A percentile compares a stretch with the other conserved stretches of the same genome.
These are phyloP conservation scores for Melastoma malabathricum DNA, from an alignment of 345 rosid genomes.

Conservation along the genomic window DNA sequence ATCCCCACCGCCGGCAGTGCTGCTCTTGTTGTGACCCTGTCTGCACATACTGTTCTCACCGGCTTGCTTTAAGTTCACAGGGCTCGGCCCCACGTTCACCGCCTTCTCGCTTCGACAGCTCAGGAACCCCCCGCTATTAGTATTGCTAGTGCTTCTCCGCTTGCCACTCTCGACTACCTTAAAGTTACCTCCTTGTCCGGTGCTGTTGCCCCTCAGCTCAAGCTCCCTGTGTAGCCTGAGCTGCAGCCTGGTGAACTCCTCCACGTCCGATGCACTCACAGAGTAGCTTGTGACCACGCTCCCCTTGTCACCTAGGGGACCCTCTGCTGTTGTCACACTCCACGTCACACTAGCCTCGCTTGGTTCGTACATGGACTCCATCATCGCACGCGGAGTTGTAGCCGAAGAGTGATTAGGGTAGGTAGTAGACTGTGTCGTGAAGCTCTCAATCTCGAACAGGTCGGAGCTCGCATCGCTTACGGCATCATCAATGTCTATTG, in stretches of 20 bases:
- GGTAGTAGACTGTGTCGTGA: conserved; percentile 45
- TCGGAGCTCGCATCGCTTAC: conserved; percentile 92
- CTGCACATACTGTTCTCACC: too few relatives aligned
- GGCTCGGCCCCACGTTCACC: conserved; percentile 52
- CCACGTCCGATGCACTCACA: conserved; percentile 30
- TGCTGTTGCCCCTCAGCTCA: conserved; percentile 8
- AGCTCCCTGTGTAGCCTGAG: conserved; percentile 8
- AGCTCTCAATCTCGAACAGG: conserved; percentile 90
- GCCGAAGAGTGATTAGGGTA: conserved; percentile 10
- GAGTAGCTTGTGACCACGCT: conserved; percentile 32
- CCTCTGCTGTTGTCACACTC: conserved; percentile 84
- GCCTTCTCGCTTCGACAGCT: conserved; percentile 77
- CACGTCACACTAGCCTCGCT: conserved; percentile 87
- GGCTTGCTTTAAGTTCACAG: conserved; percentile 17
- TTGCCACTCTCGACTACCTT: conserved; percentile 15
- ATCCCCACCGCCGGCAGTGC: background rate
- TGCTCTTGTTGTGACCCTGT: background rate
- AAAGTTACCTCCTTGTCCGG: conserved; percentile 5
- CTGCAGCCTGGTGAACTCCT: conserved; percentile 17
- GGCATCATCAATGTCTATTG: conserved; percentile 28
- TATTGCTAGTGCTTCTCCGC: too few relatives aligned
- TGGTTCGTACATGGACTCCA: conserved; percentile 57
- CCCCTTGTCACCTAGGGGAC: conserved; percentile 21
- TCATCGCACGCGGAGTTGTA: conserved; percentile 11
- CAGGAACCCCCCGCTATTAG: conserved; percentile 25